A percentile compares a stretch with the other conserved stretches of the same genome.
phyloP scores from a whole-genome alignment of 192 early-diverging fungal species.

The Umbelopsis ramanniana region DNA sequence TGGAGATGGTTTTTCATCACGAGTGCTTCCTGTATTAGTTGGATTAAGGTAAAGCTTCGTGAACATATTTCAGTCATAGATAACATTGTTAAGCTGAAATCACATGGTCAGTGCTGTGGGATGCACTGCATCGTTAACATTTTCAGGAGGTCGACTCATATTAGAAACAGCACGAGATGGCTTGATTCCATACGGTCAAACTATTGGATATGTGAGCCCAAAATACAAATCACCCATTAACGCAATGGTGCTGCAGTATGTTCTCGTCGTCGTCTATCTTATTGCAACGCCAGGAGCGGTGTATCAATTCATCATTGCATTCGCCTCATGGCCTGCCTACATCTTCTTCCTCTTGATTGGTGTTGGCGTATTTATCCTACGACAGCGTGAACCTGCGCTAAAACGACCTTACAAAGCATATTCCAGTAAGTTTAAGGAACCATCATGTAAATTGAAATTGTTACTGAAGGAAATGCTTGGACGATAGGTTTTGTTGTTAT shows the following conservation, averaged over 20 bases:
- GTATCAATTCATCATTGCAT: constrained; percentile 40
- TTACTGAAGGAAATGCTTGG: not conserved
- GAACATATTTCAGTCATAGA: too few species aligned
- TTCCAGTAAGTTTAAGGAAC: not conserved
- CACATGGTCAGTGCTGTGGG: not conserved
- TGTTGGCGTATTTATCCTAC: constrained; percentile 16
- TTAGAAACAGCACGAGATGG: constrained; percentile 37
- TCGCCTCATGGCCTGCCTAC: constrained; percentile 30
- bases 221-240: constrained; percentile 24
- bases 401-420: constrained; percentile 1
- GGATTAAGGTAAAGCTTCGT: constrained; percentile 14
- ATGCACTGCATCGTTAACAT: constrained; percentile 1
- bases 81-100: not conserved
- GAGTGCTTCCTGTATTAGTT: constrained; percentile 34
- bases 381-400: constrained; percentile 25
- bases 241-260: constrained; percentile 32
- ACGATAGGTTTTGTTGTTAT: not conserved
- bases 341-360: constrained; percentile 4
- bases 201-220: constrained; percentile 32
- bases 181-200: constrained; percentile 28
- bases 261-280: constrained; percentile 22
- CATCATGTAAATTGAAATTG: too few species aligned
- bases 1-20: constrained; percentile 31
- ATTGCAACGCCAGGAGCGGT: constrained; percentile 33
- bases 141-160: constrained; percentile 26